phyloP scores from a whole-genome alignment of 2,329 filamentous ascomycete species.

The Xylaria sp. region DNA sequence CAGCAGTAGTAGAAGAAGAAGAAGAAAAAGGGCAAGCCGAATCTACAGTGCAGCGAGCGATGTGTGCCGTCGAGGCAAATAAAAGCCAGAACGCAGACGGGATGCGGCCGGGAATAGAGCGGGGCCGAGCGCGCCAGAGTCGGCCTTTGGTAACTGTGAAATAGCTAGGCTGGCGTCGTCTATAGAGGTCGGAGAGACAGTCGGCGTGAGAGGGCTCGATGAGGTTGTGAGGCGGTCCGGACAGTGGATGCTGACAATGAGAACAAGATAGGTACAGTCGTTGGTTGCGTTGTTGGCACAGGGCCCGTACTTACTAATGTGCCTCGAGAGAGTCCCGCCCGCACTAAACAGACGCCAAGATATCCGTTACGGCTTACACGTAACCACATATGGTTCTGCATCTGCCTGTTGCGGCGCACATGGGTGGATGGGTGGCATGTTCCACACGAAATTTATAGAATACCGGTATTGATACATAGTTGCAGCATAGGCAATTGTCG shows the following conservation, averaged over 20 bases:
- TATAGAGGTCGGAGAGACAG: conserved; percentile 1
- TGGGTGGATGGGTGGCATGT: no score
- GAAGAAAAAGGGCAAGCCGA: neutral
- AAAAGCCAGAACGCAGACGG: neutral
- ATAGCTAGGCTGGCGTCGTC: neutral
- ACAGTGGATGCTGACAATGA: conserved; percentile 7
- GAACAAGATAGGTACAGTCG: neutral
- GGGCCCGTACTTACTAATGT: conserved; percentile 24
- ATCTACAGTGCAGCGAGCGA: no score
- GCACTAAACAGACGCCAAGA: conserved; percentile 24
- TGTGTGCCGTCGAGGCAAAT: no score
- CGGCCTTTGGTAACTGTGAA: no score
- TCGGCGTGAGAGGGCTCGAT: neutral
- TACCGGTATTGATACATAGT: no score
- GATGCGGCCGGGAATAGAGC: conserved; percentile 9
- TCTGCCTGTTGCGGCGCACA: no score
- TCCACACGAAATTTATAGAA: no score
- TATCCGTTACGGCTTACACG: neutral
- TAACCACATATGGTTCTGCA: neutral
- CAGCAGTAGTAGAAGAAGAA: neutral
- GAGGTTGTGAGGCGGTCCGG: conserved; percentile 10
- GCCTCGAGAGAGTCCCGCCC: conserved; percentile 14
- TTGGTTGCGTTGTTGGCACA: neutral
- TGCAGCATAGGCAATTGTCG: no score
- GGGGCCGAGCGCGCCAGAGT: conserved; percentile 8